phyloP scores from a whole-genome alignment of 2,329 filamentous ascomycete species.

The Ceratocystiopsis minuta region DNA sequence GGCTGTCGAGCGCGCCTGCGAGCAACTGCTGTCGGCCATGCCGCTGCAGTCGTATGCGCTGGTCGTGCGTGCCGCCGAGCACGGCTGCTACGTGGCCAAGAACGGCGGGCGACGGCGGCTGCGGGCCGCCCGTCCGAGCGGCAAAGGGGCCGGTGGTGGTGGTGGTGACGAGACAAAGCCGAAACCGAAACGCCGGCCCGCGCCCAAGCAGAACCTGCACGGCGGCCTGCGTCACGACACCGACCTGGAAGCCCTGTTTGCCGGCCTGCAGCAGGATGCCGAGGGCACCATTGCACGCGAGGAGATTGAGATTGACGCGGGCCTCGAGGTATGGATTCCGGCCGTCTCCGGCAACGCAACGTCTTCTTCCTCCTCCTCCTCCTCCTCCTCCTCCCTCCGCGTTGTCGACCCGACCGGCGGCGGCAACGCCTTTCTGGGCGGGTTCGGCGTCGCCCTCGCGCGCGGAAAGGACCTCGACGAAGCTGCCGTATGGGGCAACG shows the following conservation, averaged over 20 bases:
- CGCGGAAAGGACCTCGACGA: conserved; percentile 44
- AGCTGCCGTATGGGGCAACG: conserved; percentile 58
- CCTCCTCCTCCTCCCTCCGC: conserved; percentile 13
- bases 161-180: conserved; percentile 10
- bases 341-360: conserved; percentile 41
- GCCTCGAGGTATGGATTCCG: conserved; percentile 56
- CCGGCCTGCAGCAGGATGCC: conserved; percentile 34
- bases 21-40: conserved; percentile 45
- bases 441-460: conserved; percentile 38
- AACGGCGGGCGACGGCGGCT: conserved; percentile 29
- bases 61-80: conserved; percentile 52
- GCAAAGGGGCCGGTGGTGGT: too few relatives aligned
- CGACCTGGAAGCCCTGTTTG: conserved; percentile 45
- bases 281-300: conserved; percentile 36
- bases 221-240: conserved; percentile 40
- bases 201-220: conserved; percentile 25
- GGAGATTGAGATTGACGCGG: conserved; percentile 43
- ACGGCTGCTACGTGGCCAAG: conserved; percentile 48
- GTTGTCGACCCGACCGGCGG: conserved; percentile 91
- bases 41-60: conserved; percentile 46
- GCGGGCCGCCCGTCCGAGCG: conserved; percentile 13
- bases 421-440: conserved; percentile 70
- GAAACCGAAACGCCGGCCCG: conserved; percentile 4
- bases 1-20: conserved; percentile 39
- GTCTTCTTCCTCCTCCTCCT: too few relatives aligned